Evolutionary conservation across 2,329 filamentous ascomycete species (phyloP).

Genomic region (Pseudodiploospora longispora): DNA sequence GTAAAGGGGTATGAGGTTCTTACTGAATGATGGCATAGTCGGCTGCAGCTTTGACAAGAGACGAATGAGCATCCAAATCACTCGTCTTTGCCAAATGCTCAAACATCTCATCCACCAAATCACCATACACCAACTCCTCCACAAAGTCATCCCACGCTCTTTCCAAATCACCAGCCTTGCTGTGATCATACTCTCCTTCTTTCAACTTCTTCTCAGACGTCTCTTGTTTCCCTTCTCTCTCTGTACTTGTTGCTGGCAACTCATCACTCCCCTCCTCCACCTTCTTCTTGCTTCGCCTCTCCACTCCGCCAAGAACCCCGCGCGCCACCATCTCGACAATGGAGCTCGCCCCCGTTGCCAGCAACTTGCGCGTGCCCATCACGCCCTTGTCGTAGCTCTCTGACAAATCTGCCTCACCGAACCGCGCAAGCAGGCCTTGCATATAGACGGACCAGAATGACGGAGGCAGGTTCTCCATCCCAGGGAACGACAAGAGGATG

Average conservation of each 20-base stretch:
- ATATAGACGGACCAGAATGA: constrained; percentile 60
- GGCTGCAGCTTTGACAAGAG: constrained; percentile 53
- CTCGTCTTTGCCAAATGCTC: constrained; percentile 50
- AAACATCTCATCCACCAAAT: constrained; percentile 58
- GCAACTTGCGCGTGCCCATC: constrained; percentile 64
- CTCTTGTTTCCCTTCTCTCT: not conserved
- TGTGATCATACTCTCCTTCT: constrained; percentile 43
- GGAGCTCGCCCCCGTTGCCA: constrained; percentile 63
- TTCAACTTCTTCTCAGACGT: constrained; percentile 9
- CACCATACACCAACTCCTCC: constrained; percentile 58
- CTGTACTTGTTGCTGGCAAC: not conserved
- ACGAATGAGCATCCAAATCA: constrained; percentile 56
- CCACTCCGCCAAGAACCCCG: constrained; percentile 53
- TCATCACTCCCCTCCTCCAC: not conserved
- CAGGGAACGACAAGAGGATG: constrained; percentile 58
- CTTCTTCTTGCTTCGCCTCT: not conserved
- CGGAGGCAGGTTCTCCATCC: constrained; percentile 51
- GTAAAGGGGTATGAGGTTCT: constrained; percentile 19
- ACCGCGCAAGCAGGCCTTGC: constrained; percentile 49
- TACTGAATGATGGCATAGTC: constrained; percentile 65
- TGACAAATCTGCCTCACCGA: constrained; percentile 62
- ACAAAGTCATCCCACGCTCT: constrained; percentile 60
- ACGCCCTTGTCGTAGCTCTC: constrained; percentile 77
- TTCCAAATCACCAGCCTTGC: constrained; percentile 51
- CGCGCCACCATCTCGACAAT: constrained; percentile 62